phyloP scores from a whole-genome alignment of 768 basidiomycete genomes.

The Calocybe gangraenosa region DNA sequence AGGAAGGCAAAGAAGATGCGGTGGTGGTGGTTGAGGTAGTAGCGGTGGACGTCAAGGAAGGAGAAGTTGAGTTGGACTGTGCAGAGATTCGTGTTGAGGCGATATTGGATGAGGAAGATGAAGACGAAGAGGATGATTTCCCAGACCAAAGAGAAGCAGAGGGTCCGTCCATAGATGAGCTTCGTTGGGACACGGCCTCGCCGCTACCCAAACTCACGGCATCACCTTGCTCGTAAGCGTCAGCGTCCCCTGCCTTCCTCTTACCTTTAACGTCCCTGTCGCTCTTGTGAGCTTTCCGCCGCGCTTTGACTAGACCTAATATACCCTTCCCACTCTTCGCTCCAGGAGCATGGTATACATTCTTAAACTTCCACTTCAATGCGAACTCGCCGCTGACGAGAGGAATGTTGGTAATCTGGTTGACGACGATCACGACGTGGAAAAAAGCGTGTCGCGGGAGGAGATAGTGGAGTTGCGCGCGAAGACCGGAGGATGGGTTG shows the following conservation, averaged over 20 bases:
- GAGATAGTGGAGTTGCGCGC: constrained; percentile 56
- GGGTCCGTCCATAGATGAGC: constrained; percentile 11
- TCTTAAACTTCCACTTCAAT: constrained; percentile 69
- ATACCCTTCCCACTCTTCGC: constrained; percentile 37
- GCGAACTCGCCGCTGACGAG: constrained; percentile 69
- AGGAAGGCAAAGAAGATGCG: constrained; percentile 5
- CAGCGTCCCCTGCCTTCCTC: constrained; percentile 9
- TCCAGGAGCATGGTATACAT: constrained; percentile 32
- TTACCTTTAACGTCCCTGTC: constrained; percentile 13
- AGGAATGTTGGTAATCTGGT: constrained; percentile 69
- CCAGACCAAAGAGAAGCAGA: constrained; percentile 11
- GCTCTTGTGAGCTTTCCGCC: constrained; percentile 21
- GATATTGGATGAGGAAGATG: constrained; percentile 11
- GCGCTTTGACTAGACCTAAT: constrained; percentile 27
- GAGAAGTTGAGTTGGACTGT: constrained; percentile 3
- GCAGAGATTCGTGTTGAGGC: constrained; percentile 7
- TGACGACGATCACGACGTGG: constrained; percentile 53
- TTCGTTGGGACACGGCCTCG: constrained; percentile 4
- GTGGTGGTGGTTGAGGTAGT: constrained; percentile 9
- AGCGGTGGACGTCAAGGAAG: constrained; percentile 10
- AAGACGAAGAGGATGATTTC: constrained; percentile 15
- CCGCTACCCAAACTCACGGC: constrained; percentile 10
- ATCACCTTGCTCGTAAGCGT: constrained; percentile 13
- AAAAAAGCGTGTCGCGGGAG: constrained; percentile 66
- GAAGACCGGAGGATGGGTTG: constrained; percentile 29